Evolutionary conservation across 257 asterid species (phyloP), one percentile per base, ranked within the genome.

Genomic region (Fraxinus cuspidata): DNA sequence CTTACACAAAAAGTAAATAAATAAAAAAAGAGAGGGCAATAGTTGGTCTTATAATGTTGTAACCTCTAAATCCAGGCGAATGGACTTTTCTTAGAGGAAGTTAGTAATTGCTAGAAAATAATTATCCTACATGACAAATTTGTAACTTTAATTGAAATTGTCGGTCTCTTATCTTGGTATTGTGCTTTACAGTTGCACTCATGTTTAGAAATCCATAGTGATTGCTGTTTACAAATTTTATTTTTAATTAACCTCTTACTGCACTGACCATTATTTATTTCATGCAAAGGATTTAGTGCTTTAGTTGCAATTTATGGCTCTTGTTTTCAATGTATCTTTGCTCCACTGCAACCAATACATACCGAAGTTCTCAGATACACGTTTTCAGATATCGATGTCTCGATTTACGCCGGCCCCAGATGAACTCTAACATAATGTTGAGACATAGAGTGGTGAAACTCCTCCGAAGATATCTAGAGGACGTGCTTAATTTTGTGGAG

Each of bases 371-470:
- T 77, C 38, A 23, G 64, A 76, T 83, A 31, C 75, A 64, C 2
- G 12, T 35, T 79, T 69, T 78, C 86, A 96, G 99, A 83, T 90
- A 92, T 71, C 98, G 97, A 70, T 93, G 92, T 86, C 97, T 96
- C 82, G 99, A 96, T 88, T 87, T 96, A 81, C 96, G 99, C 1
- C 90, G 99, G 31, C 88, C 90, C 58, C 89, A 88, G 56, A 90
- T 93, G 97, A 84, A 73, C 80, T 82, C 92, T 42, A 96, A 96
- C 79, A 86, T 96, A 82, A 80, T 96, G 85, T 83, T 96, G 90
- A 89, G 98, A 58, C 98, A 96, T 87, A 89, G 81, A 83, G 96
- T 96, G 83, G 91, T 96, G 78, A 96, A 96, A 86, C 94, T 93
- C 74, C 82, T 93, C 58, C 94, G 98, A 72, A 83, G 98, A 83